Evolutionary conservation across 2,329 filamentous ascomycete genomes (phyloP).

Genomic region (Fusarium marasasianum): DNA sequence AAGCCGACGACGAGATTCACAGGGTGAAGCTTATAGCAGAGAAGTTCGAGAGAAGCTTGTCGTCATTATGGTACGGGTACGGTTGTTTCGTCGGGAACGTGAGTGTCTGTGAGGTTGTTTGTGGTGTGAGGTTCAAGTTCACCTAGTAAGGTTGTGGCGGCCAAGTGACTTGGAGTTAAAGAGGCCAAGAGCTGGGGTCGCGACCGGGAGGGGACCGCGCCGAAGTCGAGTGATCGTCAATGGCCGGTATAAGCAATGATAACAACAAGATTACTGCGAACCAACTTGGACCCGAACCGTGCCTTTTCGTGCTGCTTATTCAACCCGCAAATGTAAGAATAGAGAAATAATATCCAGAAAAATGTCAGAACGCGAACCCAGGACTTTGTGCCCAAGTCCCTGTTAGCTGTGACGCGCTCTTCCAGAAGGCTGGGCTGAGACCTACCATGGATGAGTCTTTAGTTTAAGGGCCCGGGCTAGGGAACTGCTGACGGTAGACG

Average conservation of each 20-base stretch:
- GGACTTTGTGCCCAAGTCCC: conserved; percentile 1
- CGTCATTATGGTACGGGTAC: conserved; percentile 33
- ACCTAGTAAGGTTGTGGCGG: conserved; percentile 28
- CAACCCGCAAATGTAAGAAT: background rate
- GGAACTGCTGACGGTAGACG: background rate
- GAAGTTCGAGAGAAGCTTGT: background rate
- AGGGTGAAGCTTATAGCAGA: conserved; percentile 7
- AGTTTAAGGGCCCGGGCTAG: background rate
- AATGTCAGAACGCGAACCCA: conserved; percentile 11
- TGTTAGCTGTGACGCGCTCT: conserved; percentile 30
- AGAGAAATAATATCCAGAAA: background rate
- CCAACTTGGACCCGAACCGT: background rate
- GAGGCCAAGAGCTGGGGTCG: conserved; percentile 26
- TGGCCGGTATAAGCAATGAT: background rate
- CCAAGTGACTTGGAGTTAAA: conserved; percentile 20
- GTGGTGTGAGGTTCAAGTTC: conserved; percentile 34
- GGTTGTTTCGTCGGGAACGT: background rate
- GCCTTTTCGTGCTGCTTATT: background rate
- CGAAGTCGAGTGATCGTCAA: background rate
- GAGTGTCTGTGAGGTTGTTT: background rate
- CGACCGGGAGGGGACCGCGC: conserved; percentile 29
- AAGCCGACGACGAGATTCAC: conserved; percentile 24
- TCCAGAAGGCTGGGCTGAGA: conserved; percentile 18
- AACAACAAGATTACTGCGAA: background rate
- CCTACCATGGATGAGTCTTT: background rate